phyloP scores from a whole-genome alignment of 306 rosid genomes.

The Mimosa bimucronata region DNA sequence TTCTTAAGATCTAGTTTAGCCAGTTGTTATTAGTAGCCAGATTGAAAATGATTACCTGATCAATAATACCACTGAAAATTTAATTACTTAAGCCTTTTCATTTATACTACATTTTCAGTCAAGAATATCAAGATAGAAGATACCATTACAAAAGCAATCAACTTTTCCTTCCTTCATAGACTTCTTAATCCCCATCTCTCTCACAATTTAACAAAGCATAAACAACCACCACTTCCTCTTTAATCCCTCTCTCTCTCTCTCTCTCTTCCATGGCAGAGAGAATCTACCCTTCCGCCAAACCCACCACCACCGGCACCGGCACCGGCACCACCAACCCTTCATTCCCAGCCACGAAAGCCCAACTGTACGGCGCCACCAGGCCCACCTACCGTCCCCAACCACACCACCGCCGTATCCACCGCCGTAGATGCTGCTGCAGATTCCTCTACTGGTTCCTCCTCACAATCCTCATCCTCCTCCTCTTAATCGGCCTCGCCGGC shows the following conservation, averaged over 20 bases:
- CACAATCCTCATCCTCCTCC: constrained; percentile 51
- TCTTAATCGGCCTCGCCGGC: constrained; percentile 53
- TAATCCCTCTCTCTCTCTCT: not conserved
- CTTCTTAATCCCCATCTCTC: not conserved
- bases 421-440: constrained; percentile 68
- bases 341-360: constrained; percentile 68
- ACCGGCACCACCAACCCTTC: constrained; percentile 36
- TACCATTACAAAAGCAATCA: not conserved
- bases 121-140: no score
- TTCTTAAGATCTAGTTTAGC: no score
- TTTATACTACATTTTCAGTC: no score
- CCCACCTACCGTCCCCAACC: constrained; percentile 81
- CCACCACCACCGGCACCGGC: constrained; percentile 29
- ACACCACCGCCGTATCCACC: constrained; percentile 50
- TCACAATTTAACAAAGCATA: not conserved
- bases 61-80: no score
- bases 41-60: no score
- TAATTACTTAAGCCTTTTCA: no score
- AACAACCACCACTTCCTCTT: not conserved
- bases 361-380: constrained; percentile 66
- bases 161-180: not conserved
- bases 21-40: no score
- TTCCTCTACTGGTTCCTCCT: constrained; percentile 60
- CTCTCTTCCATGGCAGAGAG: constrained; percentile 60
- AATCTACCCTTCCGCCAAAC: constrained; percentile 66